Percentiles rank a stretch among this genome's conserved stretches.
phyloP scores from a whole-genome alignment of 2,329 filamentous ascomycete genomes.

The Mollisia scopiformis region DNA sequence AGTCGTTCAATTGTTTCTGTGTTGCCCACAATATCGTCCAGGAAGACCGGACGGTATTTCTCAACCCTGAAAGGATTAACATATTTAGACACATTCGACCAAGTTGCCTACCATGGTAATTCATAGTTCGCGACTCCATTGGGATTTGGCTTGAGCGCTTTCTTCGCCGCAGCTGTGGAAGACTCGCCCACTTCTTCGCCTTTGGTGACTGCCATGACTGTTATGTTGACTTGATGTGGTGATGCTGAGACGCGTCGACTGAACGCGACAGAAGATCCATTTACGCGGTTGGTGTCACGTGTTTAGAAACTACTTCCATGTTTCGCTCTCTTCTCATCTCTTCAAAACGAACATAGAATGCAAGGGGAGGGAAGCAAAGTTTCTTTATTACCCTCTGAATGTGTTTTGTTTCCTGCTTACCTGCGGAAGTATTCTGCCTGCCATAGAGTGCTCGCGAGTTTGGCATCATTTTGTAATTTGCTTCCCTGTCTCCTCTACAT shows the following conservation, averaged over 20 bases:
- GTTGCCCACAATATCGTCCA: conserved; percentile 97
- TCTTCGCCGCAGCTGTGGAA: conserved; percentile 59
- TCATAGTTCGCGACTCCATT: conserved; percentile 66
- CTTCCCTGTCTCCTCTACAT: too few relatives aligned
- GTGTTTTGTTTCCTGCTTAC: too few relatives aligned
- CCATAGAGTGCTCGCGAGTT: too few relatives aligned
- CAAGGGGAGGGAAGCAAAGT: background rate
- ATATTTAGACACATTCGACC: conserved; percentile 1
- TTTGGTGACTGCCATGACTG: conserved; percentile 32
- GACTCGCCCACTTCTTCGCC: conserved; percentile 56
- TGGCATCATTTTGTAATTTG: too few relatives aligned
- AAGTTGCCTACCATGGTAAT: conserved; percentile 68
- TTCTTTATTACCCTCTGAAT: too few relatives aligned
- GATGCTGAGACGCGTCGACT: conserved; percentile 22
- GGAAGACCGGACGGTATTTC: conserved; percentile 92
- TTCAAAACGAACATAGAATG: background rate
- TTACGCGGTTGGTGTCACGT: conserved; percentile 19
- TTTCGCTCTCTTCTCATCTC: background rate
- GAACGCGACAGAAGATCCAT: conserved; percentile 23
- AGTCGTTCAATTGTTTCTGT: conserved; percentile 96
- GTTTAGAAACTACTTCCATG: background rate
- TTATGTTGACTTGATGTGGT: conserved; percentile 11
- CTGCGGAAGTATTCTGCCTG: too few relatives aligned
- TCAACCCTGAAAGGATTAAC: conserved; percentile 73
- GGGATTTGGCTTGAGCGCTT: conserved; percentile 52